Conservation (phyloP, 768 basidiomycete species). For the Termitomyces sp. region DNA sequence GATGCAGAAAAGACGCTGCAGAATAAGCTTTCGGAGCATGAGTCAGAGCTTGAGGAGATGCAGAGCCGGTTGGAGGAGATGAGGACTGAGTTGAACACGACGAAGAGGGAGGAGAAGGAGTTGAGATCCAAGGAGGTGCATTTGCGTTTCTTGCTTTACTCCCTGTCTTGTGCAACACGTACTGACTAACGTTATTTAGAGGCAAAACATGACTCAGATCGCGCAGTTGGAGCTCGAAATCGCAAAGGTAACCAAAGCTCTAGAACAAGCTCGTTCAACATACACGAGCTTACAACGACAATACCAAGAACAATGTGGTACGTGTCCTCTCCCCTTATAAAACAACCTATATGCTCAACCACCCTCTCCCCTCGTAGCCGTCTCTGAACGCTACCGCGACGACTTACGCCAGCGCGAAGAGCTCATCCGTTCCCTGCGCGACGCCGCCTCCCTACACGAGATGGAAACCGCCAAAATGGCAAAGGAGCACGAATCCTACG, state of each 20-base stretch:
- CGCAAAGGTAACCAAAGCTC: conserved; percentile 64
- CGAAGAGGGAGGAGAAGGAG: conserved; percentile 93
- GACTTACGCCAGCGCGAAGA: conserved; percentile 75
- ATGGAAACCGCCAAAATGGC: conserved; percentile 66
- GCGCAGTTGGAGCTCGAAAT: conserved; percentile 75
- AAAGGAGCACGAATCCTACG: conserved; percentile 68
- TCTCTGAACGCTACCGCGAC: conserved; percentile 77
- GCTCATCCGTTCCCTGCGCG: conserved; percentile 62
- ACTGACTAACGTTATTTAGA: conserved; percentile 34
- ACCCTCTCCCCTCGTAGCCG: conserved; percentile 39
- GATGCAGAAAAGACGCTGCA: conserved; percentile 74
- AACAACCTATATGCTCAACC: neutral
- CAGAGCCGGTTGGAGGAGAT: conserved; percentile 77
- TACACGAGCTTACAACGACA: conserved; percentile 82
- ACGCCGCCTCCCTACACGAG: conserved; percentile 56
- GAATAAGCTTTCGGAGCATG: conserved; percentile 70
- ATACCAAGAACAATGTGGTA: conserved; percentile 86
- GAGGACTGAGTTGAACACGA: conserved; percentile 69
- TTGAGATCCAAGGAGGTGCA: conserved; percentile 75
- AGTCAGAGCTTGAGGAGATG: conserved; percentile 80
- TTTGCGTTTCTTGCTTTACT: conserved; percentile 27
- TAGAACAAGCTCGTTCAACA: conserved; percentile 71
- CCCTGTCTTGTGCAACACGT: neutral
- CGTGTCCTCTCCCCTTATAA: conserved; percentile 25
- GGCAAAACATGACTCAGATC: conserved; percentile 66